Evolutionary conservation across 2,329 filamentous ascomycete species (phyloP), one percentile per base, ranked within the genome.

Genomic region (Colletotrichum spaethianum): DNA sequence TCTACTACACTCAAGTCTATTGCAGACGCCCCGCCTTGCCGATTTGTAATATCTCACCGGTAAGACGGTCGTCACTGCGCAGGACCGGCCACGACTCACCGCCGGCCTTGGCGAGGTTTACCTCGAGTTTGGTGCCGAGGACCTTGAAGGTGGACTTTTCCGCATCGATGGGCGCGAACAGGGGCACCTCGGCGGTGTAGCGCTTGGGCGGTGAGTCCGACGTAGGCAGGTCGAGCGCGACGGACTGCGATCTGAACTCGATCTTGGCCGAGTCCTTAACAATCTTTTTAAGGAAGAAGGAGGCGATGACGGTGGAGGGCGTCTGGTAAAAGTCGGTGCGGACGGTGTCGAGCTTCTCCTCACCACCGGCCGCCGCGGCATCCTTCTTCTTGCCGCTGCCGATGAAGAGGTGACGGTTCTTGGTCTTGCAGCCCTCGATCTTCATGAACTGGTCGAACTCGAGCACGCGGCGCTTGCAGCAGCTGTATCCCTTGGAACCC

Each of bases 371-470:
- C 20, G 75, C 79, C 66, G 48, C 80, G 74, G 86, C 86, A 42
- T 87, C 85, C 82, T 94, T 94, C 77, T 89, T 90, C 76, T 91
- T 94, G 75, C 86, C 93, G 75, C 88, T 93, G 4, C 93, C 93
- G 42, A 98, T 88, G 78, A 98, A 99, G 75, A 98, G 83, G 85
- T 99, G 96, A 72, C 89, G 87, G 53, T 87, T 86, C 83, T 95
- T 96, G 53, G 93, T 95, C 81, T 91, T 91, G 84, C 96, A 99
- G 1, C 96, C 96, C 77, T 93, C 91, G 72, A 99, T 96, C 83
- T 94, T 96, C 92, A 99, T 92, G 83, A 99, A 99, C 82, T 98
- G 93, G 81, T 99, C 95, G 82, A 99, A 99, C 80, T 99, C 96
- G 71, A 99, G 85, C 70, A 99, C 96, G 46, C 95, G 90, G 77